Evolutionary conservation across 257 asterid genomes (phyloP).

Genomic region (Leonotis leonurus): DNA sequence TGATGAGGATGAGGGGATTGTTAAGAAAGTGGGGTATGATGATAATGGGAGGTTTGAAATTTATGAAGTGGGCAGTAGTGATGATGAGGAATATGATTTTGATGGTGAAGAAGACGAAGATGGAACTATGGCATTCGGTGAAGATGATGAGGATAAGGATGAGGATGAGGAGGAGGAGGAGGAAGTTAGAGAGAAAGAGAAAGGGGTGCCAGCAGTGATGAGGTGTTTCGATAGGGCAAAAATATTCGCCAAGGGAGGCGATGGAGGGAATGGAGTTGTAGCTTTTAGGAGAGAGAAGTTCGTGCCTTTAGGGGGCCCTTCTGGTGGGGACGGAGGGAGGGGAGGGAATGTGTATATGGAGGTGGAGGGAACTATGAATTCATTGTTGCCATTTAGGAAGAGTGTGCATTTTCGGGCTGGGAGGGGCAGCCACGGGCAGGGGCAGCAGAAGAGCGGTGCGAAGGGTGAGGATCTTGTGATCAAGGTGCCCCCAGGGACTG

Average conservation of each 20-base stretch:
- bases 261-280: constrained; percentile 94
- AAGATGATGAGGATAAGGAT: constrained; percentile 23
- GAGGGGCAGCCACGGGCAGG: constrained; percentile 85
- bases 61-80: constrained; percentile 63
- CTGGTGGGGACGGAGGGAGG: constrained; percentile 97
- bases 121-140: constrained; percentile 19
- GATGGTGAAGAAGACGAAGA: constrained; percentile 34
- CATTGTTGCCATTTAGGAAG: constrained; percentile 77
- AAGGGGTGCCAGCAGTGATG: constrained; percentile 98
- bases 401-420: constrained; percentile 79
- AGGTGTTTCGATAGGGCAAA: constrained; percentile 90
- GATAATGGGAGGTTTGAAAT: constrained; percentile 61
- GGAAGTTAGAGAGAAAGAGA: constrained; percentile 64
- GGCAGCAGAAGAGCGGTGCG: constrained; percentile 65
- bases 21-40: constrained; percentile 26
- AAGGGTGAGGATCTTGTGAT: constrained; percentile 74
- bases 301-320: constrained; percentile 91
- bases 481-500: constrained; percentile 93
- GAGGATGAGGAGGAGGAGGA: constrained; percentile 40
- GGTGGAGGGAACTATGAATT: constrained; percentile 79
- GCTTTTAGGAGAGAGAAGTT: constrained; percentile 93
- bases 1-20: constrained; percentile 20
- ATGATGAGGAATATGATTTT: constrained; percentile 36
- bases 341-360: constrained; percentile 85
- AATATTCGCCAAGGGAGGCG: constrained; percentile 74